phyloP scores from a whole-genome alignment of 1,139 yeast species.

The Debaryomyces singareniensis region DNA sequence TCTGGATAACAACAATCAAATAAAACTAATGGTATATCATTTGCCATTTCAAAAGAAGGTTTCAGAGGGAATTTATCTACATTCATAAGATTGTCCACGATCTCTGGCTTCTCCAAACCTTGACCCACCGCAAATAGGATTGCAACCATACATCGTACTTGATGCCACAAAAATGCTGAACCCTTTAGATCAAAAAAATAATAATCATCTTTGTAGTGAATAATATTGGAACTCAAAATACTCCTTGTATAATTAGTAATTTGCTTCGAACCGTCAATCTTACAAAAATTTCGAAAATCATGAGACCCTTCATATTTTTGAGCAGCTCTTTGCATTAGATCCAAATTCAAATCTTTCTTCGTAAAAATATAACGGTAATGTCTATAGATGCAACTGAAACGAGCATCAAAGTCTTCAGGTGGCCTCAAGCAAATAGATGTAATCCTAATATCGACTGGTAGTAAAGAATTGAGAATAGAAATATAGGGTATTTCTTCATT shows the following conservation, averaged over 20 bases:
- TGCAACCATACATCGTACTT: constrained; percentile 94
- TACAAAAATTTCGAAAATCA: constrained; percentile 93
- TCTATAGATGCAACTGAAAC: constrained; percentile 79
- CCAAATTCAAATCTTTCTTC: constrained; percentile 48
- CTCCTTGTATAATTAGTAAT: constrained; percentile 66
- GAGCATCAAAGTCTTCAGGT: constrained; percentile 78
- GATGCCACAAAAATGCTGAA: constrained; percentile 95
- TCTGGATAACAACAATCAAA: constrained; percentile 77
- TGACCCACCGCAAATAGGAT: constrained; percentile 78
- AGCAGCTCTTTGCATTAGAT: constrained; percentile 68
- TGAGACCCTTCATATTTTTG: constrained; percentile 60
- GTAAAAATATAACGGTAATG: constrained; percentile 81
- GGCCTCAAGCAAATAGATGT: constrained; percentile 81
- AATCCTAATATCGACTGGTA: constrained; percentile 80
- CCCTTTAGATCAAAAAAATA: constrained; percentile 79
- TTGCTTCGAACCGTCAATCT: constrained; percentile 90
- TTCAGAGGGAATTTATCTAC: constrained; percentile 53
- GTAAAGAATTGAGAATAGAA: constrained; percentile 62
- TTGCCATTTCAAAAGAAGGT: constrained; percentile 87
- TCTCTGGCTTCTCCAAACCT: constrained; percentile 52
- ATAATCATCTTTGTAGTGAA: constrained; percentile 35
- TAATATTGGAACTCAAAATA: constrained; percentile 48
- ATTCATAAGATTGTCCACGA: constrained; percentile 57
- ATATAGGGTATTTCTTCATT: constrained; percentile 68
- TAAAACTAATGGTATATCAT: constrained; percentile 82